Conservation (phyloP, 139 green algal species). For the Chlamydomonas sphaeroides region DNA sequence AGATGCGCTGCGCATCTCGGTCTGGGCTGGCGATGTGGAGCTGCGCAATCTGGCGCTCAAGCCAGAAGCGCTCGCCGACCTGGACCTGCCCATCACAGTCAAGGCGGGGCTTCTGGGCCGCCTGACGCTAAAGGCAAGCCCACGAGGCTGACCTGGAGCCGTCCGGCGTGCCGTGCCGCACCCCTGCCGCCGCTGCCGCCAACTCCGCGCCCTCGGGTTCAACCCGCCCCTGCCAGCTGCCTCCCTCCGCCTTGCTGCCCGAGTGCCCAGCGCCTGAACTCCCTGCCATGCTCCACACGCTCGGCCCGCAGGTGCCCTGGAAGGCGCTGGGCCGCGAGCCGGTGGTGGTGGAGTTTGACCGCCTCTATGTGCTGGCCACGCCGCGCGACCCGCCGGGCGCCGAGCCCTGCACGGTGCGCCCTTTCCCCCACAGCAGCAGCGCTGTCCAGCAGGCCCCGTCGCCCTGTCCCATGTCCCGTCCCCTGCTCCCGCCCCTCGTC, state of each 20-base stretch:
- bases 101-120: conserved; percentile 90
- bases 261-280: too few relatives aligned
- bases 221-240: too few relatives aligned
- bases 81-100: conserved; percentile 92
- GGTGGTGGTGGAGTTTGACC: conserved; percentile 93
- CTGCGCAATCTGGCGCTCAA: conserved; percentile 92
- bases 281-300: too few relatives aligned
- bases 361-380: conserved; percentile 90
- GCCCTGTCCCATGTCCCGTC: too few relatives aligned
- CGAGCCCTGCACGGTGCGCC: conserved; percentile 11
- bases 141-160: too few relatives aligned
- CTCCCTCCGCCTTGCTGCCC: too few relatives aligned
- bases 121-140: conserved; percentile 92
- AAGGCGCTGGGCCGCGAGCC: conserved; percentile 84
- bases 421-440: too few relatives aligned
- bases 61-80: conserved; percentile 86
- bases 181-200: not conserved
- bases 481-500: too few relatives aligned
- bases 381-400: conserved; percentile 47
- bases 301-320: conserved; percentile 91
- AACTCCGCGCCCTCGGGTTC: not conserved
- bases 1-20: conserved; percentile 82
- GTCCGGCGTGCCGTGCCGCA: too few relatives aligned
- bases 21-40: conserved; percentile 91
- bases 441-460: too few relatives aligned